Conservation (phyloP, 225 moss, liverwort and hornwort genomes). For the Polytrichum formosum region DNA sequence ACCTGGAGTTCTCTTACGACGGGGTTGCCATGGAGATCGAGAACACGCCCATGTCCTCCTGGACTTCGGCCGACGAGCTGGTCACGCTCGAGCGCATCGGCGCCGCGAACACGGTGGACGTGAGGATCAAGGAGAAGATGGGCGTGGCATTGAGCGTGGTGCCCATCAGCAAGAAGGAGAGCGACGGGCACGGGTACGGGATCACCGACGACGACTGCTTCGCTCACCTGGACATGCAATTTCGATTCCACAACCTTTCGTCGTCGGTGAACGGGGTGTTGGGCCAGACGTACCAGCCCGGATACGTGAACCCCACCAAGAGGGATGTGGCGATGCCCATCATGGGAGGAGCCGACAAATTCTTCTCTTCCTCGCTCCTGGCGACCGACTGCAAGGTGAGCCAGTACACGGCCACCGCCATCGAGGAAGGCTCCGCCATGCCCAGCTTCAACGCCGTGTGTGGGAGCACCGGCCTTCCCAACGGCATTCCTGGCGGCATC, state of each 20-base stretch:
- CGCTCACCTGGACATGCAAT: constrained; percentile 56
- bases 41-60: constrained; percentile 15
- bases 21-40: constrained; percentile 17
- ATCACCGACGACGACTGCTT: constrained; percentile 39
- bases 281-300: constrained; percentile 17
- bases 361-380: constrained; percentile 20
- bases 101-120: constrained; percentile 31
- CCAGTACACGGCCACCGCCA: constrained; percentile 9
- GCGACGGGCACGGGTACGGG: constrained; percentile 51
- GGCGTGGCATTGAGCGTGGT: constrained; percentile 41
- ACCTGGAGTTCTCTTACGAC: constrained; percentile 37
- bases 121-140: constrained; percentile 24
- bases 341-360: constrained; percentile 8
- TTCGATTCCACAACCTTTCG: constrained; percentile 42
- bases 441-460: constrained; percentile 3
- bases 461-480: not conserved
- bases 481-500: not conserved
- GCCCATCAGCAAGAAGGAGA: constrained; percentile 47
- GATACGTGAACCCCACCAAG: constrained; percentile 10
- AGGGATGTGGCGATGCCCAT: constrained; percentile 5
- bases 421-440: not conserved
- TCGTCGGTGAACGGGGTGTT: constrained; percentile 23
- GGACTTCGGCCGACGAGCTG: constrained; percentile 28
- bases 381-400: constrained; percentile 23
- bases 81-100: constrained; percentile 32